phyloP scores from a whole-genome alignment of 2,329 filamentous ascomycete species.

The Alternaria metachromatica region DNA sequence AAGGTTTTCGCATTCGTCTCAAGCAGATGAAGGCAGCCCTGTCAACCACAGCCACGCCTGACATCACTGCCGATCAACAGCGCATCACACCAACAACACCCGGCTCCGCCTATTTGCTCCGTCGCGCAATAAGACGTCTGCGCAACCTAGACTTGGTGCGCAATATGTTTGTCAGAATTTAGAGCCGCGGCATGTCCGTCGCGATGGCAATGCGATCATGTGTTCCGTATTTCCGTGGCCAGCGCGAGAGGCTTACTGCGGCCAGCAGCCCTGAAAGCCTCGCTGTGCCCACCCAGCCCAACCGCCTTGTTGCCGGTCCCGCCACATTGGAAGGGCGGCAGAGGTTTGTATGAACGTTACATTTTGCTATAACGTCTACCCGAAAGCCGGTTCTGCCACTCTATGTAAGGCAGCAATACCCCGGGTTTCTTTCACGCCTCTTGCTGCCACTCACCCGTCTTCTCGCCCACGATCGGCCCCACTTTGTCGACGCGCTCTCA shows the following conservation, averaged over 20 bases:
- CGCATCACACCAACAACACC: constrained; percentile 10
- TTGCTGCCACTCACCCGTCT: constrained; percentile 1
- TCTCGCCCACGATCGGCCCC: not conserved
- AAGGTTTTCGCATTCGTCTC: constrained; percentile 1
- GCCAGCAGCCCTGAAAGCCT: constrained; percentile 23
- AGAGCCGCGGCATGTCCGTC: constrained; percentile 3
- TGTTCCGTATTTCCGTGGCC: constrained; percentile 3
- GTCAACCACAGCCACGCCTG: constrained; percentile 10
- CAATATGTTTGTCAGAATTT: not conserved
- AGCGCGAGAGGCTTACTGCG: constrained; percentile 20
- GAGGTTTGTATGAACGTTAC: constrained; percentile 7
- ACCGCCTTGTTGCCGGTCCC: constrained; percentile 16
- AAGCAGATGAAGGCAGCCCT: constrained; percentile 3
- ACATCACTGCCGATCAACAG: constrained; percentile 15
- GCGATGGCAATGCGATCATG: not conserved
- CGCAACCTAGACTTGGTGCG: not conserved
- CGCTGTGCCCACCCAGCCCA: constrained; percentile 18
- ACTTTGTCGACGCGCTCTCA: not conserved
- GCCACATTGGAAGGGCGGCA: constrained; percentile 14
- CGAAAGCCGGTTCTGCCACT: not conserved
- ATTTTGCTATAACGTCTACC: constrained; percentile 3
- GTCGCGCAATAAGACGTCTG: constrained; percentile 12
- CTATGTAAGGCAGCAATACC: constrained; percentile 8
- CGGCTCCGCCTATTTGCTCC: constrained; percentile 11
- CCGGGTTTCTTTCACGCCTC: not conserved